Base-by-base conservation (phyloP, 2,329 filamentous ascomycete genomes). In the Trichophyton rubrum region DNA sequence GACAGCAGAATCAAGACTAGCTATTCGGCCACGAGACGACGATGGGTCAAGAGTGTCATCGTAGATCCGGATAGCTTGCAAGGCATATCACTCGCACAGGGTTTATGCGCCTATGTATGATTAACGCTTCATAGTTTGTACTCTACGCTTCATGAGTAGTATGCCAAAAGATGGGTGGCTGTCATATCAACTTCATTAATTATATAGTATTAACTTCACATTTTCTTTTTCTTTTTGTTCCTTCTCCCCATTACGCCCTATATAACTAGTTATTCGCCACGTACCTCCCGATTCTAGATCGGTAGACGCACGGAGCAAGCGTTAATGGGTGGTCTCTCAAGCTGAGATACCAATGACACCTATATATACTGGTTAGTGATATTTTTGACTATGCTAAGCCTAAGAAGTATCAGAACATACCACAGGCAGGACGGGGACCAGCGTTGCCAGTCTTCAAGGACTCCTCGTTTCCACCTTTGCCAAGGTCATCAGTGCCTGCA, bases 401-500 rank as follows among this genome's bases (percentile, higher is more conserved):
- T 43, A 17, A 6, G 4, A 43, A 17, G 1, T 3, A 11, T 38
- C 27, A 11, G 22, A 60, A 77, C 83, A 74, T 83, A 89, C 93
- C 93, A 79, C 93, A 99, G 74, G 93, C 93, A 74, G 93, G 93
- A 73, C 93, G 89, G 69, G 80, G 76, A 71, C 93, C 93, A 73
- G 93, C 93, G 76, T 97, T 99, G 68, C 93, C 93, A 67, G 93
- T 99, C 87, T 95, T 96, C 82, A 95, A 90, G 72, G 90, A 96
- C 82, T 97, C 90, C 79, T 92, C 89, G 79, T 89, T 86, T 69
- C 79, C 89, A 71, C 90, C 90, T 82, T 88, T 89, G 77, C 93
- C 93, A 66, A 99, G 89, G 74, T 99, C 93, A 74, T 99, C 93
- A 68, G 92, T 97, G 75, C 93, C 93, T 69, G 81, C 86, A 81